phyloP scores from a whole-genome alignment of 176 grass and related monocot genomes.

The Raddia guianensis region DNA sequence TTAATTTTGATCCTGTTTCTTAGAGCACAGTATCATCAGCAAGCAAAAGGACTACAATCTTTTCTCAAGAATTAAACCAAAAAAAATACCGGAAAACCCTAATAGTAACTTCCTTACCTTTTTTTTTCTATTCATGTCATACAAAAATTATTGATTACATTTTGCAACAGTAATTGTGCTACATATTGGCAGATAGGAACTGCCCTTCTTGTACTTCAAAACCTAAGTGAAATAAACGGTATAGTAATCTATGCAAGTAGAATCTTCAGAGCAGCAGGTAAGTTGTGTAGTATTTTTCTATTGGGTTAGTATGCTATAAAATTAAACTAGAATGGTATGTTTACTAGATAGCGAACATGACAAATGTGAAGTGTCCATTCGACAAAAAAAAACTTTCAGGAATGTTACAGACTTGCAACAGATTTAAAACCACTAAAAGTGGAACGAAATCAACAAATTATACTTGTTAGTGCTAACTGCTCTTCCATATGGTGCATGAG shows the following conservation, averaged over 20 bases:
- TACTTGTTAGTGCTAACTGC: not conserved
- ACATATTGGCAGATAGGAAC: conserved; percentile 61
- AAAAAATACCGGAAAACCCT: conserved; percentile 76
- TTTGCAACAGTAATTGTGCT: conserved; percentile 10
- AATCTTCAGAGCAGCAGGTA: no score
- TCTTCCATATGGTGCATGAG: no score
- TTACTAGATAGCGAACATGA: no score
- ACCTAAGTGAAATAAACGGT: no score
- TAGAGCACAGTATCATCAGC: conserved; percentile 75
- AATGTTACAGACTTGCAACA: no score
- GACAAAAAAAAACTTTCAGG: no score
- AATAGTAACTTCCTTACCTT: conserved; percentile 49
- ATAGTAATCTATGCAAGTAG: no score
- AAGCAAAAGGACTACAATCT: conserved; percentile 72
- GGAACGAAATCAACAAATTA: not conserved
- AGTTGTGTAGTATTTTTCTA: no score
- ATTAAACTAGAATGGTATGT: no score
- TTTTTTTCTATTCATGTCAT: not conserved
- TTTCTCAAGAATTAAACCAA: conserved; percentile 71
- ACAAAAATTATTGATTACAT: not conserved
- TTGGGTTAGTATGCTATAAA: no score
- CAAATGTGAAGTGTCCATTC: no score
- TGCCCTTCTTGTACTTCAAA: conserved; percentile 79
- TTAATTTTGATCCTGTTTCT: not conserved
- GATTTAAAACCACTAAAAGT: conserved; percentile 1